Evolutionary conservation across 2,329 filamentous ascomycete species (phyloP), one percentile per base, ranked within the genome.

Genomic region (Penicillium digitatum): DNA sequence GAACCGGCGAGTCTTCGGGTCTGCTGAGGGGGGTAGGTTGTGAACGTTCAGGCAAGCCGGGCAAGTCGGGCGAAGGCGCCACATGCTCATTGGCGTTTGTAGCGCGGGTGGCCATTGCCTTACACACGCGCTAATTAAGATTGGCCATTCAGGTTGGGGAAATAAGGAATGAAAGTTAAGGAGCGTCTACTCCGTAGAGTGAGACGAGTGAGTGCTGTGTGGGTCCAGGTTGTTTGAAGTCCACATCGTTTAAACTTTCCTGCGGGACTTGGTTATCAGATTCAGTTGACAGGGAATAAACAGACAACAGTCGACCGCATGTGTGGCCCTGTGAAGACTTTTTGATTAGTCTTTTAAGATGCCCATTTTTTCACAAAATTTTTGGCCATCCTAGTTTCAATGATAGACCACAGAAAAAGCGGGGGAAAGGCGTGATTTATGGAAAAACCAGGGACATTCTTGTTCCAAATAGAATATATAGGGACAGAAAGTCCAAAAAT

Each of bases 81-180:
- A 63, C 60, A 69, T 53, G 51, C 47, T 31, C 48, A 50, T 34
- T 43, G 38, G 38, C 14, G 29, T 49, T 57, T 59, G 68, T 61
- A 56, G 65, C 58, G 66, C 61, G 67, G 60, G 59, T 66, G 64
- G 69, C 64, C 69, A 72, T 72, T 62, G 66, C 69, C 69, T 69
- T 60, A 58, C 59, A 65, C 62, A 60, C 59, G 61, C 58, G 56
- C 59, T 62, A 66, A 20, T 39, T 39, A 16, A 20, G 48, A 54
- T 40, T 52, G 57, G 50, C 70, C 69, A 72, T 72, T 54, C 63
- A 70, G 59, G 20, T 34, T 16, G 16, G 24, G 40, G 51, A 52
- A 40, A 45, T 31, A 34, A 42, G 40, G 45, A 37, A 44, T 35
- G 16, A 29, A 26, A 16, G 40, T 20, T 43, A 34, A 29, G 45